Evolutionary conservation across 257 asterid species (phyloP).

Genomic region (Nicotiana paniculata): DNA sequence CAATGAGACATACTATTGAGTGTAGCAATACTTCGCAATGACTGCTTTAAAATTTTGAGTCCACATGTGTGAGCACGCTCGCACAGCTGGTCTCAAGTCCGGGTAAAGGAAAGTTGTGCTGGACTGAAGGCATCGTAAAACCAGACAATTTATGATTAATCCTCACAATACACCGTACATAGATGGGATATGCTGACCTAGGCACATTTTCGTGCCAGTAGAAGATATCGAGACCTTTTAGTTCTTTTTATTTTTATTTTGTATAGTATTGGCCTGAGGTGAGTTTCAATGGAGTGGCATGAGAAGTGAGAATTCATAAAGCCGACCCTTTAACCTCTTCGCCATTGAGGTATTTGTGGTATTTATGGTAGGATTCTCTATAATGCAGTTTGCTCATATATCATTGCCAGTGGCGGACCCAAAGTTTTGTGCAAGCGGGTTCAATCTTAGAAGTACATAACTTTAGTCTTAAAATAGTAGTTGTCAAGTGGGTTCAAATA

Average conservation of each 20-base stretch:
- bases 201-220: neutral
- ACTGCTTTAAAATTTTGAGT: neutral
- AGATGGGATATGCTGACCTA: neutral
- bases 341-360: neutral
- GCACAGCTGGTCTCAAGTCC: neutral
- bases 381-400: neutral
- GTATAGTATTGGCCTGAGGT: neutral
- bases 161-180: neutral
- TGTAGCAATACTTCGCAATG: neutral
- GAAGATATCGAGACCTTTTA: neutral
- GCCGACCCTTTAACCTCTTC: neutral
- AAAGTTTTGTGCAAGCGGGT: no score
- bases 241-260: neutral
- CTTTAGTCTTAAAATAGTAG: no score
- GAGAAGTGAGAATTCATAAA: neutral
- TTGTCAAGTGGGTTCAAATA: no score
- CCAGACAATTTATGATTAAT: neutral
- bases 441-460: no score
- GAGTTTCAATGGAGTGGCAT: neutral
- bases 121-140: neutral
- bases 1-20: neutral
- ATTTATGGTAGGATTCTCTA: neutral
- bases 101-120: no score
- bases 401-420: no score
- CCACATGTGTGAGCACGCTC: neutral